Conservation (phyloP, 2,329 filamentous ascomycete genomes). For the Fusarium equiseti region DNA sequence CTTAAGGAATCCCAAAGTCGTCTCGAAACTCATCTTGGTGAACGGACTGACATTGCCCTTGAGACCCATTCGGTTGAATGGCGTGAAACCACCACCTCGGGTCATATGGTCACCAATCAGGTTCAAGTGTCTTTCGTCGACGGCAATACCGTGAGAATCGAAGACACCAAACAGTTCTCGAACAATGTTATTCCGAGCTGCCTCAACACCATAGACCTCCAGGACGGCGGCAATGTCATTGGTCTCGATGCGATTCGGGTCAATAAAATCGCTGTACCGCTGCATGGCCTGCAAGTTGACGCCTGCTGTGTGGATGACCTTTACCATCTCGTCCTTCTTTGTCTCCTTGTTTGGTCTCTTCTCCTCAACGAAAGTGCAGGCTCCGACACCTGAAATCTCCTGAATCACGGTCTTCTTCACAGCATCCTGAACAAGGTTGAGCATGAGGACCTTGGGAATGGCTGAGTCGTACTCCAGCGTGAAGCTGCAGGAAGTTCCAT, state of each 20-base stretch:
- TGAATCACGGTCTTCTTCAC: conserved; percentile 85
- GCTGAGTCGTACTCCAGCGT: conserved; percentile 84
- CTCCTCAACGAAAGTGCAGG: conserved; percentile 74
- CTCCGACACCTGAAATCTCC: conserved; percentile 81
- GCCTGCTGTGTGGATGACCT: conserved; percentile 81
- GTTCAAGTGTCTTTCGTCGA: conserved; percentile 92
- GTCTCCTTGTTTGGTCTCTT: conserved; percentile 65
- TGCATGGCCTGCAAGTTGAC: conserved; percentile 94
- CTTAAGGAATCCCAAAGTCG: conserved; percentile 91
- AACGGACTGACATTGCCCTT: conserved; percentile 88
- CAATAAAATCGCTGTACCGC: conserved; percentile 84
- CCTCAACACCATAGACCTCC: conserved; percentile 90
- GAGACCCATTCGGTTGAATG: conserved; percentile 93
- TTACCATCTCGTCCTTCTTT: conserved; percentile 27
- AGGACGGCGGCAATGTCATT: conserved; percentile 94
- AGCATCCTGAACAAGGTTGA: conserved; percentile 87
- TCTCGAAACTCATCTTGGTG: conserved; percentile 99
- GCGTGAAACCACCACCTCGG: conserved; percentile 86
- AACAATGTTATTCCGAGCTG: conserved; percentile 87
- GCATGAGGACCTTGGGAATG: conserved; percentile 91
- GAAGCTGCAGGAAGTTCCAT: conserved; percentile 81
- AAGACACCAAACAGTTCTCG: conserved; percentile 89
- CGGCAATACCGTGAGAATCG: conserved; percentile 88
- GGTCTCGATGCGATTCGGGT: conserved; percentile 87
- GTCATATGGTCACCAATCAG: conserved; percentile 99